Conservation (phyloP, 305 asterid genomes). For the Fraxinus latifolia region DNA sequence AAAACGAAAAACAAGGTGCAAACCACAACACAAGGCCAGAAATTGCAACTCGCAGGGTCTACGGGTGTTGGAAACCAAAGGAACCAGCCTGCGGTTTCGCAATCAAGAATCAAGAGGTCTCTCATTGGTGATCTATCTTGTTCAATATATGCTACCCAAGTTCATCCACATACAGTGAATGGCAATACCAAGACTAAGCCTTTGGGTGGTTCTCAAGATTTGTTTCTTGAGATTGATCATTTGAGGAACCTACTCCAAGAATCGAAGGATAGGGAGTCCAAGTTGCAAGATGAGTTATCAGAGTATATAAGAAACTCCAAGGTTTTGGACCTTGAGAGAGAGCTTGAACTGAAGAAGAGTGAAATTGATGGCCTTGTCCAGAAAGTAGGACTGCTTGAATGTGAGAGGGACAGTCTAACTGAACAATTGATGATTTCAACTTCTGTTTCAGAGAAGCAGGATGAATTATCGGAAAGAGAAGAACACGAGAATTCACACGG, state of each 20-base stretch:
- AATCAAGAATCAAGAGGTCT: constrained; percentile 72
- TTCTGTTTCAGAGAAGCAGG: constrained; percentile 43
- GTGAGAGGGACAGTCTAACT: constrained; percentile 48
- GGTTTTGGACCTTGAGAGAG: constrained; percentile 56
- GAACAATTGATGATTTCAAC: constrained; percentile 44
- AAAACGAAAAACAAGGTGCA: constrained; percentile 60
- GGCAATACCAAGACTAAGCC: constrained; percentile 42
- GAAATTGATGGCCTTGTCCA: constrained; percentile 54
- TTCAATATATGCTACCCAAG: constrained; percentile 55
- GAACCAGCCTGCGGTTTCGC: constrained; percentile 33
- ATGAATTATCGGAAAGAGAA: constrained; percentile 29
- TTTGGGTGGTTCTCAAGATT: constrained; percentile 51
- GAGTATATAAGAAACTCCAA: constrained; percentile 45
- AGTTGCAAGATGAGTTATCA: constrained; percentile 65
- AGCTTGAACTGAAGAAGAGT: constrained; percentile 48
- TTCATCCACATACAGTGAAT: constrained; percentile 56
- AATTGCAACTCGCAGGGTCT: constrained; percentile 39
- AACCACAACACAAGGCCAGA: constrained; percentile 51
- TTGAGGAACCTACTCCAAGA: constrained; percentile 77
- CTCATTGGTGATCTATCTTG: constrained; percentile 77
- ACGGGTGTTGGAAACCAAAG: constrained; percentile 37
- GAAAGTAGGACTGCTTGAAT: constrained; percentile 55
- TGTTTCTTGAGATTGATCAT: constrained; percentile 79
- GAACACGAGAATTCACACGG: constrained; percentile 29
- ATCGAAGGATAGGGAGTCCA: constrained; percentile 71